Evolutionary conservation across 2,329 filamentous ascomycete species (phyloP), one percentile per base, ranked within the genome.

Genomic region (Lachnellula cervina): DNA sequence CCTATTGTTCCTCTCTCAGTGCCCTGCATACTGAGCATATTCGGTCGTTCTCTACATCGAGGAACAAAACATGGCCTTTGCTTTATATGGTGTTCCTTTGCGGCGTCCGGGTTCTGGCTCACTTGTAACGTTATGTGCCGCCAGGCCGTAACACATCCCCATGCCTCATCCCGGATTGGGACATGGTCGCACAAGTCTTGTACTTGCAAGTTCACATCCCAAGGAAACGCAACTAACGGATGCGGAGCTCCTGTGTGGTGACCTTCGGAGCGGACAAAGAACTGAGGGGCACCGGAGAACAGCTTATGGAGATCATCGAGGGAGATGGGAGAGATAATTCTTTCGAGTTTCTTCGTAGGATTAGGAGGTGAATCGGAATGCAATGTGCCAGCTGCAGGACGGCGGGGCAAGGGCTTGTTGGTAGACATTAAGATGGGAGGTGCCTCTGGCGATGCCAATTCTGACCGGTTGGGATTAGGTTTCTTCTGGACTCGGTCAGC

Each of bases 251-350:
- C 82, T 56, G 77, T 79, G 67, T 77, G 80, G 68, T 84, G 80
- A 40, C 80, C 80, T 63, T 83, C 79, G 56, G 77, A 79, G 51
- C 81, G 78, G 62, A 82, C 79, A 69, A 83, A 84, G 73, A 86
- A 89, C 68, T 88, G 85, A 60, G 87, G 87, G 44, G 87, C 87
- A n/a, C 87, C 86, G 25, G 86, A 87, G 74, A 89, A 90, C 65
- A 89, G 78, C 70, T 83, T 82, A 71, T 86, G 82, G 51, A 89
- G 73, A 62, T 88, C 83, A 42, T 76, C 73, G 46, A 82, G 77
- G 63, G 72, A 78, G 56, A 87, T 74, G 49, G 78, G 78, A 45
- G 81, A 75, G 77, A 85, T 85, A 71, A 82, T 84, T 68, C 77
- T 76, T 58, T 77, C 73, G 40, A 83, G 71, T 44, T 65, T 69